phyloP scores from a whole-genome alignment of 495 filamentous ascomycete genomes.

The Penicillium odoratum region DNA sequence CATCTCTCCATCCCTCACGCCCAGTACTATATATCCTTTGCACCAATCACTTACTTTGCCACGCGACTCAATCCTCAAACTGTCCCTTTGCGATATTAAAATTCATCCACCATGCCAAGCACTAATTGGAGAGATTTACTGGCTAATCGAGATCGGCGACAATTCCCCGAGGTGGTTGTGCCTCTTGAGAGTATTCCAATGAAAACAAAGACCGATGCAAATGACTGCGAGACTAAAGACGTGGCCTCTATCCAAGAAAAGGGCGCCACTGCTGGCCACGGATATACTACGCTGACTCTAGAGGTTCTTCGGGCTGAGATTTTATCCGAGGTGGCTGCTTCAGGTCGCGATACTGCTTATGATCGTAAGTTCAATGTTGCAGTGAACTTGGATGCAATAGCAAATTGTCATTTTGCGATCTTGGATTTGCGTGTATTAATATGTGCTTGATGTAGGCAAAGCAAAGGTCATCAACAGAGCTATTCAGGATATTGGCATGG shows the following conservation, averaged over 20 bases:
- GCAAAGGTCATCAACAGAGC: constrained; percentile 27
- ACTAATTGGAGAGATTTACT: constrained; percentile 41
- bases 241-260: constrained; percentile 34
- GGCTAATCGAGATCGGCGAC: constrained; percentile 40
- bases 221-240: constrained; percentile 27
- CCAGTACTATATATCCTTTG: background rate
- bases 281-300: constrained; percentile 38
- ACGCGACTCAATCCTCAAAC: background rate
- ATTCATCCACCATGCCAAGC: background rate
- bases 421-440: background rate
- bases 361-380: constrained; percentile 48
- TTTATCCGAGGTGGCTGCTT: constrained; percentile 43
- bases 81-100: background rate
- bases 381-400: background rate
- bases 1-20: background rate
- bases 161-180: constrained; percentile 48
- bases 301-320: constrained; percentile 51
- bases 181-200: constrained; percentile 36
- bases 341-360: constrained; percentile 50
- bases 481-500: constrained; percentile 73
- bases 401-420: background rate
- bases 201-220: constrained; percentile 11
- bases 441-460: constrained; percentile 28
- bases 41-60: background rate
- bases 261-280: constrained; percentile 27